Evolutionary conservation across 768 basidiomycete species (phyloP), one percentile per base, ranked within the genome.

Genomic region (Leccinum truebloodii): DNA sequence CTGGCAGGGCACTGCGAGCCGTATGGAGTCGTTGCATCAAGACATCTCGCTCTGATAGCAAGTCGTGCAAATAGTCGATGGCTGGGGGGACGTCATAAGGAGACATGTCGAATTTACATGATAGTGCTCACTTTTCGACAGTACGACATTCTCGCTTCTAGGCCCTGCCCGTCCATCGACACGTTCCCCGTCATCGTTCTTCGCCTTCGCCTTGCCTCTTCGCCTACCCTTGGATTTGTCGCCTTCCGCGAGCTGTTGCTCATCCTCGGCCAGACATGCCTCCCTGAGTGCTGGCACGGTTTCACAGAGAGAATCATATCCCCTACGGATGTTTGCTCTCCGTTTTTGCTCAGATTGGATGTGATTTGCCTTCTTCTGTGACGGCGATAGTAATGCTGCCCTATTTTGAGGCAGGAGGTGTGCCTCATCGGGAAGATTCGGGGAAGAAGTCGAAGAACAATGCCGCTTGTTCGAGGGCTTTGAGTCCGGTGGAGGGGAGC

Each of bases 271-370:
- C 52, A 81, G 77, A 44, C 94, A 91, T 0, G 93, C 93, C 65
- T 92, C 92, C 18, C 87, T 76, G 41, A 97, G 79, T 2, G 90
- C 80, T 10, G 95, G 95, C 0, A 97, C 88, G 28, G 86, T 84
- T 26, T 88, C 88, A 68, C 94, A 95, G 0, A 97, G 80, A 7
- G 89, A 86, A 66, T 95, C 94, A 71, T 96, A 96, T 12, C 94
- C 95, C 41, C 87, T 77, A 12, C 93, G 82, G 55, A 97, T 96
- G 67, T 94, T 95, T 14, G 92, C 92, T 32, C 95, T 85, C 26
- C 95, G 87, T 74, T 95, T 95, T 78, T 96, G 94, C 77, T 97
- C 95, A 2, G 88, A 90, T 67, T 92, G 90, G 65, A 97, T 96
- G 70, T 97, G 94, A 67, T 95, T 95, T 44, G 89, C 89, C 71